Conservation (phyloP, 495 filamentous ascomycete genomes). For the Oleoguttula mirabilis region DNA sequence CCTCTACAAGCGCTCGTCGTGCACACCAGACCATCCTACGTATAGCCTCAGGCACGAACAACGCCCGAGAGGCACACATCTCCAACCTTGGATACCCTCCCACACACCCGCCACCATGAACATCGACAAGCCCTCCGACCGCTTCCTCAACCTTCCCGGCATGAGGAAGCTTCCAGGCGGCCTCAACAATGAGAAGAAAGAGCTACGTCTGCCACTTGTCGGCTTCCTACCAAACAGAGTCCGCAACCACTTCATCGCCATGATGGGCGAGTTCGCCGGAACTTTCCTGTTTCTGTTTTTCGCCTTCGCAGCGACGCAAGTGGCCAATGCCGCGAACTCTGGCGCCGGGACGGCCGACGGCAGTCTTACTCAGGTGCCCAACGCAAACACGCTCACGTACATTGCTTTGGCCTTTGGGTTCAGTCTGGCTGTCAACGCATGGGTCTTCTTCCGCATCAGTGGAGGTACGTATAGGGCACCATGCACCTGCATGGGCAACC, state of each 20-base stretch:
- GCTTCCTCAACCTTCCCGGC: slow-evolving; percentile 19
- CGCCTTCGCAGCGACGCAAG: slow-evolving; percentile 24
- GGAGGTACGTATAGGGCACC: slow-evolving; percentile 17
- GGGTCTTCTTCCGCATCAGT: slow-evolving; percentile 26
- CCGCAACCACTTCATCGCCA: slow-evolving; percentile 25
- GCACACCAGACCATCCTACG: no score
- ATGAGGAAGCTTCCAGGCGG: slow-evolving; percentile 3
- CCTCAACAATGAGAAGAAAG: background rate
- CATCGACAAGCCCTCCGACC: slow-evolving; percentile 17
- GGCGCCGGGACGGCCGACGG: slow-evolving; percentile 9
- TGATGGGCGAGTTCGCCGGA: slow-evolving; percentile 25
- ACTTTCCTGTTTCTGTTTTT: slow-evolving; percentile 27
- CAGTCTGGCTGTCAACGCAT: slow-evolving; percentile 24
- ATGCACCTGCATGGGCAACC: background rate
- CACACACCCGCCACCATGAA: slow-evolving; percentile 12
- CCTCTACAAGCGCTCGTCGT: no score
- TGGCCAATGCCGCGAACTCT: slow-evolving; percentile 22
- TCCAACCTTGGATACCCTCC: background rate
- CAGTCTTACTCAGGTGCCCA: slow-evolving; percentile 14
- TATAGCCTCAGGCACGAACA: no score
- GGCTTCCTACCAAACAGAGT: slow-evolving; percentile 21
- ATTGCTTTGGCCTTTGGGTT: slow-evolving; percentile 24
- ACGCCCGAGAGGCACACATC: no score
- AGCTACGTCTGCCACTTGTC: slow-evolving; percentile 12
- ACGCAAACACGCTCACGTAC: slow-evolving; percentile 19